Base-by-base conservation (phyloP, 371 early-diverging fungal species). In the Rhizopus arrhizus region DNA sequence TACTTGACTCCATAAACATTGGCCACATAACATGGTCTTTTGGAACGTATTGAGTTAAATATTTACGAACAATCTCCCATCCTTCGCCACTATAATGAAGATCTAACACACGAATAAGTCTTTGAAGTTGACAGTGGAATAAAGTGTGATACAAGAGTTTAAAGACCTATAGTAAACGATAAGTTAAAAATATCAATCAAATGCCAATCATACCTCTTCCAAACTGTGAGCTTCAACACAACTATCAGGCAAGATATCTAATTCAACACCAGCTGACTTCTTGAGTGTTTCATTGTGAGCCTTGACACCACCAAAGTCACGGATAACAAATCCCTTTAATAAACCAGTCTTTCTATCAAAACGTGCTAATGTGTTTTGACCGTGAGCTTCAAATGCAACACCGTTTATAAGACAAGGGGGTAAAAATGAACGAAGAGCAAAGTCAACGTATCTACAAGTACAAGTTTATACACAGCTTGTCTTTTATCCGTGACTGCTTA, bases 241-340 rank as follows among this genome's bases (percentile, higher is more conserved):
- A 46, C 81, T 76, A 47, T 81, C 86, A 11, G 87, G 84, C 22
- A 88, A 64, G 40, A 86, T 81, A 36, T 86, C 81, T 32, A 85
- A 64, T 34, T 80, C 63, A 29, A 70, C 65, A 43, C 81, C 82
- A 31, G 69, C 70, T 5, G 83, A 66, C 22, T 61, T 45, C 28
- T 62, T 60, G 28, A 89, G 74, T 13, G 85, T 86, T 32, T 77
- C 75, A 28, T 69, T 78, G 55, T 89, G 86, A 5, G 80, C 81
- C 68, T 82, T 87, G 43, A 89, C 72, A 38, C 91, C 91, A 65
- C 91, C 91, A 80, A 87, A 91, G 68, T 91, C 90, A 51, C 90
- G 86, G 51, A 85, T 78, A 10, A 85, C 75, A 68, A 91, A 89
- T 16, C 89, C 89, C 51, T 72, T 72, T 12, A 89, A 69, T 46